These are phyloP conservation scores for Apostasia shenzhenica DNA, from an alignment of 106 monocot genomes.

Conservation along the genomic window DNA sequence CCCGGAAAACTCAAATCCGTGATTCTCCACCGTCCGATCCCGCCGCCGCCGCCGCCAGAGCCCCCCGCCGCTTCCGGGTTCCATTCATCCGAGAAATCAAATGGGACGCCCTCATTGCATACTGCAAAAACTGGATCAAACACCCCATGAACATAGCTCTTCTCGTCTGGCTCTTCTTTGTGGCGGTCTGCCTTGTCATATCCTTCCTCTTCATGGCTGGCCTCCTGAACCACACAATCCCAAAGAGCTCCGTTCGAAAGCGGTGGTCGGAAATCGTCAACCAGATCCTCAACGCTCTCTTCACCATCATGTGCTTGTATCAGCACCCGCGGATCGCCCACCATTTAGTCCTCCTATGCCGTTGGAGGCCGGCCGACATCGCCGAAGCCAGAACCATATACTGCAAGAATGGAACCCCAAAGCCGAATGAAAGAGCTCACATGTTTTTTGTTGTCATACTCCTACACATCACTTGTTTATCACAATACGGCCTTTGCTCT, in stretches of 20 bases:
- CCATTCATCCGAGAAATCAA: slow-evolving; percentile 49
- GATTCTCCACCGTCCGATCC: neutral
- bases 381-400: slow-evolving; percentile 41
- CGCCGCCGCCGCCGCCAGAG: neutral
- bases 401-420: slow-evolving; percentile 24
- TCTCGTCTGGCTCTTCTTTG: slow-evolving; percentile 66
- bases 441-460: slow-evolving; percentile 24
- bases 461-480: slow-evolving; percentile 31
- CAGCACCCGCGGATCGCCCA: slow-evolving; percentile 65
- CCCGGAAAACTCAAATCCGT: neutral
- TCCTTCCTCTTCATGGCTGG: slow-evolving; percentile 62
- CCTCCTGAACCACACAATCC: slow-evolving; percentile 42
- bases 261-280: slow-evolving; percentile 73
- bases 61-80: slow-evolving; percentile 15
- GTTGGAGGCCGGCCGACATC: slow-evolving; percentile 40
- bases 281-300: slow-evolving; percentile 83
- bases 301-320: slow-evolving; percentile 85
- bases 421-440: slow-evolving; percentile 21
- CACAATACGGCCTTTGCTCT: slow-evolving; percentile 23
- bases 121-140: slow-evolving; percentile 60
- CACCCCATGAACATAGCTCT: slow-evolving; percentile 75
- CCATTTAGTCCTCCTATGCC: slow-evolving; percentile 46
- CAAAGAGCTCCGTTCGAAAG: slow-evolving; percentile 27
- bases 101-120: slow-evolving; percentile 29
- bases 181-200: slow-evolving; percentile 33